phyloP scores from a whole-genome alignment of 2,329 filamentous ascomycete genomes.

The Chaetomiaceae sp. region DNA sequence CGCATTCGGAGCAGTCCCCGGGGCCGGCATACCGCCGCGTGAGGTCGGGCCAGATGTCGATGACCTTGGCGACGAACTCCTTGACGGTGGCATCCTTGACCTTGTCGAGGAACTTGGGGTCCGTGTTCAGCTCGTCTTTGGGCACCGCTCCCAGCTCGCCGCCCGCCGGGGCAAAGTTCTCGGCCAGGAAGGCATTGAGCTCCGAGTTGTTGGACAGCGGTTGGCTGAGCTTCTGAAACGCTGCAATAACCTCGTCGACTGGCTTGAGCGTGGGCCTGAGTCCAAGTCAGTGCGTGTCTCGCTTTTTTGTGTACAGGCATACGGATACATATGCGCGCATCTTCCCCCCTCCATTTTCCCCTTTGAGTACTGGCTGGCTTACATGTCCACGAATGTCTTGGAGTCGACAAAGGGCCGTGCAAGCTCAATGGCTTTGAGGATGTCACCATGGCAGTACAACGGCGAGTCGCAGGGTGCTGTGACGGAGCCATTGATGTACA shows the following conservation, averaged over 20 bases:
- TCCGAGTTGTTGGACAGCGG: slow-evolving; percentile 60
- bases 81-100: slow-evolving; percentile 54
- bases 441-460: slow-evolving; percentile 62
- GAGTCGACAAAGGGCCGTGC: slow-evolving; percentile 61
- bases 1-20: slow-evolving; percentile 54
- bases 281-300: slow-evolving; percentile 20
- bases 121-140: slow-evolving; percentile 45
- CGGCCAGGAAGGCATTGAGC: slow-evolving; percentile 56
- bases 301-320: too few species aligned
- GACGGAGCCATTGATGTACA: slow-evolving; percentile 57
- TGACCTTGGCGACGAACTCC: slow-evolving; percentile 59
- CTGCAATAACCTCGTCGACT: slow-evolving; percentile 55
- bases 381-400: slow-evolving; percentile 69
- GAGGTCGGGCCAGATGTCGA: slow-evolving; percentile 64
- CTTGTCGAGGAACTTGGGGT: slow-evolving; percentile 53
- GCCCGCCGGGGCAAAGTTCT: slow-evolving; percentile 59
- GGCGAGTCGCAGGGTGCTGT: slow-evolving; percentile 62
- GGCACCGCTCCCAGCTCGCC: slow-evolving; percentile 56
- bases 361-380: too few species aligned
- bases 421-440: slow-evolving; percentile 58
- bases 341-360: too few species aligned
- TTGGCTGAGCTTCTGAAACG: slow-evolving; percentile 54
- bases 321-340: too few species aligned
- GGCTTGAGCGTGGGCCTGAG: slow-evolving; percentile 54
- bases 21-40: slow-evolving; percentile 54